Evolutionary conservation across 2,329 filamentous ascomycete genomes (phyloP), one percentile per base, ranked within the genome.

Genomic region (Colletotrichum magnum): DNA sequence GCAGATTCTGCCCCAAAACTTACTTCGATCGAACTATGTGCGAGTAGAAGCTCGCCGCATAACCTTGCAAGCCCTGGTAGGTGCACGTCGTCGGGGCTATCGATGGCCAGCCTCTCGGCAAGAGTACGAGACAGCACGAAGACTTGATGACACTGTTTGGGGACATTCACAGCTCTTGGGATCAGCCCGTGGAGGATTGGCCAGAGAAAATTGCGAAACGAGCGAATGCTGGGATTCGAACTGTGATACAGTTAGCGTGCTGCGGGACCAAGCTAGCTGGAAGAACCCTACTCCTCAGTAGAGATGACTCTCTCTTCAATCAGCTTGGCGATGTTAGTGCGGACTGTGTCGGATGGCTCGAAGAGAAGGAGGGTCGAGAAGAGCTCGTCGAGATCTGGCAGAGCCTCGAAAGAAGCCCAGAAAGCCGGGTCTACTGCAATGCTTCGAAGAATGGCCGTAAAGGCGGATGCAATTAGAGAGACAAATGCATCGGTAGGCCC

Each of bases 201-300:
- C 86, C 86, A 88, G 68, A 88, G 84, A 41, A 84, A 80, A 16
- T 80, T 76, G 15, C 81, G 79, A 62, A 87, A 83, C 13, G 81
- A 79, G 3, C 77, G 70, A 3, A 81, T 74, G 10, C 75, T 74
- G 13, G 81, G 76, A 15, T 72, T 71, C 5, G 74, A 71, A 69
- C 73, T 70, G 66, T 68, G 69, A 52, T 58, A 24, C 60, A 74
- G 26, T 32, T 1, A 18, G 43, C 39, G 67, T 39, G 69, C 56
- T 57, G 18, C 28, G 26, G 45, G 69, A 28, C 63, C 68, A 56
- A 71, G 74, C 10, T 45, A 60, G 28, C 52, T 71, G 28, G 24
- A 69, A 62, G n/a, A 28, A 6, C 66, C 50, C 67, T 64, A 41
- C 56, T 66, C 51, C 70, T 71, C 50, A 61, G 70, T 43, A 64